Evolutionary conservation across 495 filamentous ascomycete genomes (phyloP), one percentile per base, ranked within the genome.

Genomic region (Neurospora terricola): DNA sequence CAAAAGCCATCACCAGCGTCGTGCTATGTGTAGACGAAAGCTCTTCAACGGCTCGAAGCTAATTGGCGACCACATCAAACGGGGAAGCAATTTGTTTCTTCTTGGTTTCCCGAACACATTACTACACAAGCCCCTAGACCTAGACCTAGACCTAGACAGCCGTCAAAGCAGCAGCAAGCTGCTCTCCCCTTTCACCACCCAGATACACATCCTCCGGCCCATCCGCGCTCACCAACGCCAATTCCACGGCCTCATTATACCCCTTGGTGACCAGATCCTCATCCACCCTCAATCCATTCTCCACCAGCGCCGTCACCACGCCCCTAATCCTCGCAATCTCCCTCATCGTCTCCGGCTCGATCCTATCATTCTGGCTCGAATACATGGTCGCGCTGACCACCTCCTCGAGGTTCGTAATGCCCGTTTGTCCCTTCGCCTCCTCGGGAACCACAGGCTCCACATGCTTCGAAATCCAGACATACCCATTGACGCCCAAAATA

Each of bases 401-500:
- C 83, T 98, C 96, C 80, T 98, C 95, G 77, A 97, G 83, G 70
- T 92, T 87, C 36, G 91, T 96, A 75, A 97, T 93, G 14, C 78
- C 89, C 18, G 76, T 75, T 3, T 80, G 77, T 40, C 80, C 84
- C 7, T 76, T 78, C 0, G 77, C 79, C 21, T 83, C 85, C 16
- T 83, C 84, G 14, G 84, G 85, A 6, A 83, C 83, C 23, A 66
- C 54, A 1, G 54, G 54, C 54, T 90, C 86, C 2, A 89, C 82
- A 76, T 94, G 91, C 84, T 93, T 94, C 76, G 90, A 89, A 75
- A 99, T 94, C 91, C 92, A 98, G 71, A 98, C 92, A 77, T 93
- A 98, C 6, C 96, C 96, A 78, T 99, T 99, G 14, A 99, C 95
- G 0, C 96, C 96, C 6, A 98, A 84, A 38, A 97, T 86, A 12